Base-by-base conservation (phyloP, 257 asterid genomes). In the Solanum chilense region DNA sequence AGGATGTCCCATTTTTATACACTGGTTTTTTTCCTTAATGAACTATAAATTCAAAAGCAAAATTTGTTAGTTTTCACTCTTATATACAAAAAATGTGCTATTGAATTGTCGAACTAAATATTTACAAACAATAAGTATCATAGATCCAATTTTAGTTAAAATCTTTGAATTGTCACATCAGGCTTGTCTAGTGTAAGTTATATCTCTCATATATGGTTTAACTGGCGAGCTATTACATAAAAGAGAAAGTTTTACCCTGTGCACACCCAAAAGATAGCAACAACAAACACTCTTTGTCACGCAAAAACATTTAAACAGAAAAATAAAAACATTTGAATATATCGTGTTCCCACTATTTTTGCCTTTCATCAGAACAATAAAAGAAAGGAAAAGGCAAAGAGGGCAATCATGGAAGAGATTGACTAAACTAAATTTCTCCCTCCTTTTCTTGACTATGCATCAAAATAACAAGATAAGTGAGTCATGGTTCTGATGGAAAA, bases 401-500 rank as follows among this genome's bases (percentile, higher is more conserved):
- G 44, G 20, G 7, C 14, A 81, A 49, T 81, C 69, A 81, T 47
- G 69, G 20, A 29, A 81, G 29, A 15, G 44, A 49, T 47, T 49
- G 85, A 49, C 85, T 49, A 49, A 81, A 81, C 44, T 18, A 16
- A 78, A 80, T 45, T 27, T 37, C 42, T 45, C 16, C 41, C 27
- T 47, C 25, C 27, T 47, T 29, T 77, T 77, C 80, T 77, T 77
- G 13, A 42, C 12, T 27, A 80, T 45, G 64, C 27, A 80, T 80
- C 84, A 80, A 21, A 45, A 78, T 44, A 78, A 45, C 39, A 78
- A 78, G 29, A 80, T 80, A 80, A 80, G 42, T 47, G 69, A 49
- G 37, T 81, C 29, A 49, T 29, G 20, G 45, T 52, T 81, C 20
- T 47, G 12, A 81, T 49, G 20, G 27, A 16, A 27, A 37, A 13